Evolutionary conservation across 306 rosid species (phyloP), one percentile per base, ranked within the genome.

Genomic region (Prosopis cineraria): DNA sequence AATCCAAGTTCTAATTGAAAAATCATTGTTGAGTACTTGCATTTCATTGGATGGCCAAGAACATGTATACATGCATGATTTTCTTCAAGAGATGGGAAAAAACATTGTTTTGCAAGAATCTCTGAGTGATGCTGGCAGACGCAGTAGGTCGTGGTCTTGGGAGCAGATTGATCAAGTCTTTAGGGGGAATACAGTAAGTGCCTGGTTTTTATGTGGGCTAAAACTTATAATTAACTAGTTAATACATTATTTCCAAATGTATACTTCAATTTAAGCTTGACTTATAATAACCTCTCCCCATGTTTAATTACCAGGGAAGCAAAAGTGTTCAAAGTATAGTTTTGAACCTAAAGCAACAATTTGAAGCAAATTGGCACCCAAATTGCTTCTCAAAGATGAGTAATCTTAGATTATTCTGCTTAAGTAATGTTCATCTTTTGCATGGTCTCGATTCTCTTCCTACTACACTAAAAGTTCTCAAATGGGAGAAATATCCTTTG

Each of bases 1-100:
- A 20, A 52, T 66, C 3, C 27, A 19, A 5, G 25, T 76, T 19
- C 65, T 55, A 17, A 9, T 25, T 36, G 74, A 77, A 50, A 77
- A 50, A 77, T 50, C 74, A 8, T n/a, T 77, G 43, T 6, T 76
- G 39, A 33, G 31, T 5, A 52, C 59, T 52, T 25, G 25, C 34
- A 25, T 12, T 25, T 25, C 33, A 22, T 24, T 0, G 17, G 17
- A 20, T 66, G 71, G 27, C 16, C 1, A 37, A 3, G 71, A 12
- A 37, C 20, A 37, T 66, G 31, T 66, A 0, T 24, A 66, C 12
- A 50, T 77, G 74, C 80, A 77, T 37, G 74, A 66, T 25, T 27
- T 77, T 14, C 67, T 77, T 25, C 53, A 24, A 50, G 67, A 66
- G 44, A 50, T 77, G 68, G 80, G 80, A 0, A 65, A 16, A 36